phyloP scores from a whole-genome alignment of 192 early-diverging fungal genomes.

The Rhizoclosmatium sp. region DNA sequence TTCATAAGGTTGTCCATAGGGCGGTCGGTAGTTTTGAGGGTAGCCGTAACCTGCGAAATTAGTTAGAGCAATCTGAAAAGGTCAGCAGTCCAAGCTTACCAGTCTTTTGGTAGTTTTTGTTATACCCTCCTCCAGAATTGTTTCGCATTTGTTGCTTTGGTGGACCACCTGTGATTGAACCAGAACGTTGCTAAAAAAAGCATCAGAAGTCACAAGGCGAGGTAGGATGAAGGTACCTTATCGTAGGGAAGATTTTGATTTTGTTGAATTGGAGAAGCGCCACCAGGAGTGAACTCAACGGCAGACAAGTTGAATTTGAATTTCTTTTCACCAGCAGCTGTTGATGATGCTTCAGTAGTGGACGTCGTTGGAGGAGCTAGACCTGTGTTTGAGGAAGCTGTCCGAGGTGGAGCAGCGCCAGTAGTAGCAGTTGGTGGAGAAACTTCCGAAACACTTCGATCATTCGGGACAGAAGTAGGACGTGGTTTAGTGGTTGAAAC shows the following conservation, averaged over 20 bases:
- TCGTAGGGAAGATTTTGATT: constrained; percentile 9
- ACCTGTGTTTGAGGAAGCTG: not conserved
- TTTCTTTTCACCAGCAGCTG: constrained; percentile 25
- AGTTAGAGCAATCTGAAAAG: not conserved
- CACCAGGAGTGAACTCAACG: constrained; percentile 50
- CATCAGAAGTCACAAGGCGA: not conserved
- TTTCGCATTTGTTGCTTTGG: constrained; percentile 20
- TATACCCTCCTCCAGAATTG: constrained; percentile 30
- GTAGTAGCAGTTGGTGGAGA: not conserved
- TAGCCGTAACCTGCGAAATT: not conserved
- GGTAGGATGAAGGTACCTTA: constrained; percentile 16
- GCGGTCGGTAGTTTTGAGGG: constrained; percentile 36
- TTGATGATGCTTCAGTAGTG: not conserved
- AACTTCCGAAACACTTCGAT: constrained; percentile 8
- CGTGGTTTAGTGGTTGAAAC: constrained; percentile 5
- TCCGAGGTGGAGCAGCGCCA: not conserved
- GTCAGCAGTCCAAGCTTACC: not conserved
- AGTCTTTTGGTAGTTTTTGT: constrained; percentile 38
- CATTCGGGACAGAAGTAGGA: constrained; percentile 18
- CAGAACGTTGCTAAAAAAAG: constrained; percentile 32
- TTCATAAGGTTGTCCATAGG: constrained; percentile 27
- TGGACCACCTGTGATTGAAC: constrained; percentile 5
- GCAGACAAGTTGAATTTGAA: constrained; percentile 58
- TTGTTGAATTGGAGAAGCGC: constrained; percentile 12
- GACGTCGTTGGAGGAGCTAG: not conserved